A percentile compares a stretch with the other conserved stretches of the same genome.
Evolutionary conservation across 306 rosid species (phyloP).

Genomic region (Rubus parviflorus): DNA sequence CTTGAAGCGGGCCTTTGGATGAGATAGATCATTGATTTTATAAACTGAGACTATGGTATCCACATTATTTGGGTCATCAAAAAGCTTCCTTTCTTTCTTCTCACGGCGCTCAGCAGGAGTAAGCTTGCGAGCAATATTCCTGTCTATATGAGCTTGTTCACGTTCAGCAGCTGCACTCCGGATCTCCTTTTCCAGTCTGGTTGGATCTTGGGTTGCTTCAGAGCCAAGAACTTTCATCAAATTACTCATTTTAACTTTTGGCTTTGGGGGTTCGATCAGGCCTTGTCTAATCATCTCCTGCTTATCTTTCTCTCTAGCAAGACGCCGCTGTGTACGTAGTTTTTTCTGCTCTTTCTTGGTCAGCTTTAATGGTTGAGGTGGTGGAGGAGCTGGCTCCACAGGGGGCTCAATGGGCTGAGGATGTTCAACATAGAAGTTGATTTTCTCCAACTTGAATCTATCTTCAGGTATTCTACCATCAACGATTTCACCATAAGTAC

Average conservation of each 20-base stretch:
- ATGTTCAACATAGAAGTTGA: slow-evolving; percentile 82
- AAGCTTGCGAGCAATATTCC: slow-evolving; percentile 96
- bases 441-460: slow-evolving; percentile 63
- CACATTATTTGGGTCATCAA: slow-evolving; percentile 63
- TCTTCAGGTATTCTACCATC: slow-evolving; percentile 45
- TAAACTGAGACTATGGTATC: slow-evolving; percentile 79
- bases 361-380: slow-evolving; percentile 96
- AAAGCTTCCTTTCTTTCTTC: slow-evolving; percentile 87
- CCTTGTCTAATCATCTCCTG: slow-evolving; percentile 99
- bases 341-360: slow-evolving; percentile 97
- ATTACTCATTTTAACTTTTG: slow-evolving; percentile 94
- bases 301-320: slow-evolving; percentile 86
- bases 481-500: slow-evolving; percentile 54
- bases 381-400: slow-evolving; percentile 92
- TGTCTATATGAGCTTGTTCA: slow-evolving; percentile 95
- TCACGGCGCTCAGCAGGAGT: slow-evolving; percentile 97
- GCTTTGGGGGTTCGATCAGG: slow-evolving; percentile 87
- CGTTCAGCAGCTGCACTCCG: slow-evolving; percentile 98
- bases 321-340: slow-evolving; percentile 86
- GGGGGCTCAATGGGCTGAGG: slow-evolving; percentile 99
- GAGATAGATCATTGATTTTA: slow-evolving; percentile 79
- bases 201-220: slow-evolving; percentile 99
- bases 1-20: slow-evolving; percentile 86
- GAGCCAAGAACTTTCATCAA: slow-evolving; percentile 93
- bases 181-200: slow-evolving; percentile 87